Percentiles rank a stretch among this genome's conserved stretches.
These are phyloP conservation scores for Xylariaceae sp. DNA, from an alignment of 2,329 filamentous ascomycete species.

Conservation along the genomic window DNA sequence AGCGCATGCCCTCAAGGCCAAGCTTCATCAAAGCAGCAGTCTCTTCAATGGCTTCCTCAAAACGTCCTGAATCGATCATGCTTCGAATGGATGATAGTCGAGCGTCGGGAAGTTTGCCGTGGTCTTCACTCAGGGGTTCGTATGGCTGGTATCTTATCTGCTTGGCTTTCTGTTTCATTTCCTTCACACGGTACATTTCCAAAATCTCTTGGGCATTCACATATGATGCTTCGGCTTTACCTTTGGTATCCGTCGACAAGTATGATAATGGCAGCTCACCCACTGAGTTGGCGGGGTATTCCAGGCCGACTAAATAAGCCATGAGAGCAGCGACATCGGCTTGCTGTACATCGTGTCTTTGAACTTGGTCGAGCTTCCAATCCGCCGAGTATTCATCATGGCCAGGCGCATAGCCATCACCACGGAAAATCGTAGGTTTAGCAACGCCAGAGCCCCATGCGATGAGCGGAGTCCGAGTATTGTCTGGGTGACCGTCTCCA, in stretches of 20 bases:
- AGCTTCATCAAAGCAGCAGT: constrained; percentile 72
- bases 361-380: constrained; percentile 76
- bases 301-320: constrained; percentile 81
- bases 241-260: constrained; percentile 62
- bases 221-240: constrained; percentile 79
- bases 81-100: constrained; percentile 62
- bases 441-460: constrained; percentile 91
- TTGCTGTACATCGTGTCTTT: constrained; percentile 85
- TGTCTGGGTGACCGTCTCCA: constrained; percentile 94
- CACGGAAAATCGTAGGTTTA: constrained; percentile 54
- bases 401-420: constrained; percentile 58
- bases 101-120: constrained; percentile 57
- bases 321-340: constrained; percentile 93
- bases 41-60: constrained; percentile 72
- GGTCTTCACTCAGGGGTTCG: constrained; percentile 57
- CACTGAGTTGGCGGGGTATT: constrained; percentile 94
- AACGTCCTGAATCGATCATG: constrained; percentile 60
- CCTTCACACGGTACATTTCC: constrained; percentile 95
- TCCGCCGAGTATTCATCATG: constrained; percentile 90
- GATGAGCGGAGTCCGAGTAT: constrained; percentile 89
- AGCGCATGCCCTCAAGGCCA: constrained; percentile 76
- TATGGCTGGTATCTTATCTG: constrained; percentile 77
- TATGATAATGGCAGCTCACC: constrained; percentile 85
- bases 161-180: constrained; percentile 70
- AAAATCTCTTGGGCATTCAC: constrained; percentile 82